Evolutionary conservation across 2,329 filamentous ascomycete genomes (phyloP), one percentile per base, ranked within the genome.

Genomic region (Torrubiella hemipterigena): DNA sequence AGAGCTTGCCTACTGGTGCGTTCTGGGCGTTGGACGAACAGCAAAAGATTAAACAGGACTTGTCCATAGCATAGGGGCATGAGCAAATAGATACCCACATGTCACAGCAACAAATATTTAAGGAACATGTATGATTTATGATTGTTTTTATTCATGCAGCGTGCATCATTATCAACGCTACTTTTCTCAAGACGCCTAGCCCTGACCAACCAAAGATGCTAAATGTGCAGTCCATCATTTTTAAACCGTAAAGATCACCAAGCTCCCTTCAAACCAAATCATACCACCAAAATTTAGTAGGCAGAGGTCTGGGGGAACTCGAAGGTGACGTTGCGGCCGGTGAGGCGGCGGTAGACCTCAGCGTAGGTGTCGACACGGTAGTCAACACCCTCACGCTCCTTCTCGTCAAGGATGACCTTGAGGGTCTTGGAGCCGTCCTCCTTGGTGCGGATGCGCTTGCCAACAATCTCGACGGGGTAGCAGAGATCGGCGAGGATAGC

Each of bases 351-450:
- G 83, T 98, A 98, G 61, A 98, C 91, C 79, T 98, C 91, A 47
- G 85, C 84, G 77, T 98, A 98, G 62, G 89, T 95, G 69, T 98
- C 91, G 53, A 98, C 84, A 64, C 91, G 79, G 82, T 96, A 95
- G 77, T 98, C 91, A 53, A 98, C 89, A 64, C 87, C 86, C 58
- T 87, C 89, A 55, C 87, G 84, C 83, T 98, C 91, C 85, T 98
- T 98, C 83, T 96, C 91, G 67, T 98, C 91, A 40, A 98, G 79
- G 59, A 98, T 76, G 63, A 98, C 85, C 83, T 98, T 98, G 67
- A 96, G 79, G 61, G 85, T 69, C 83, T 96, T 96, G 80, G 74
- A 80, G 65, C 86, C 86, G 67, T 98, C 91, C 77, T 96, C 89
- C 73, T 93, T 89, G 73, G 91, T 96, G 67, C 91, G 83, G 63